Evolutionary conservation across 495 filamentous ascomycete species (phyloP).

Genomic region (Choiromyces venosus): DNA sequence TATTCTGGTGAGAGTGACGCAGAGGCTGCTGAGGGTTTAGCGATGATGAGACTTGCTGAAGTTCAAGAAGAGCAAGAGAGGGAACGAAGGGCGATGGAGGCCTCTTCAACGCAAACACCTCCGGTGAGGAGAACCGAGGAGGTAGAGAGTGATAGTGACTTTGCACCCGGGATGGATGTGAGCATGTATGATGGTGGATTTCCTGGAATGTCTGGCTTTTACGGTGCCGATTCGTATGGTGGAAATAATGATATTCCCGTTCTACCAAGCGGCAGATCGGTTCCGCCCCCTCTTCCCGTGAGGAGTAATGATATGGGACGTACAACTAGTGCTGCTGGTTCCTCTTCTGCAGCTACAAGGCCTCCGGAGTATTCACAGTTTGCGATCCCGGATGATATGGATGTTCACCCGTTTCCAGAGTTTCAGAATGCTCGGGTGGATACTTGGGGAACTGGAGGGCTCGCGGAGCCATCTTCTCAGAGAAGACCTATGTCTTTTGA

Average conservation of each 20-base stretch:
- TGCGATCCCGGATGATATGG: constrained; percentile 48
- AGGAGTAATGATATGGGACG: constrained; percentile 41
- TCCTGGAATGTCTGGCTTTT: constrained; percentile 32
- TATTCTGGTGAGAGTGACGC: constrained; percentile 70
- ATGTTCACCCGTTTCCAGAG: constrained; percentile 59
- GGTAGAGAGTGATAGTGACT: constrained; percentile 63
- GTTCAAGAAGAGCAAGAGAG: constrained; percentile 53
- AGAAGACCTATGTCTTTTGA: constrained; percentile 77
- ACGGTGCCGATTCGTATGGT: constrained; percentile 26
- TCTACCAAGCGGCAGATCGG: constrained; percentile 42
- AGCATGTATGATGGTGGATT: constrained; percentile 58
- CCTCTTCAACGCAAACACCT: constrained; percentile 26
- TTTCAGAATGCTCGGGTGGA: constrained; percentile 61
- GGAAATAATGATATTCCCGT: constrained; percentile 37
- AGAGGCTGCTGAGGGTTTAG: constrained; percentile 79
- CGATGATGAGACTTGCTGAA: constrained; percentile 78
- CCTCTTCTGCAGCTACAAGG: constrained; percentile 43
- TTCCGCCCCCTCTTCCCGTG: constrained; percentile 37
- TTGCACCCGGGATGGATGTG: constrained; percentile 62
- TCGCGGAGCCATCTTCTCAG: constrained; percentile 62
- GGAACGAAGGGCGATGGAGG: constrained; percentile 22
- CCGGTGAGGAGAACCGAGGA: constrained; percentile 47
- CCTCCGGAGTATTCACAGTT: constrained; percentile 42
- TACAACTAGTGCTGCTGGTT: constrained; percentile 36
- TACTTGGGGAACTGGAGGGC: constrained; percentile 76